Evolutionary conservation across 345 rosid genomes (phyloP), one percentile per base, ranked within the genome.

Genomic region (Carallia brachiata): DNA sequence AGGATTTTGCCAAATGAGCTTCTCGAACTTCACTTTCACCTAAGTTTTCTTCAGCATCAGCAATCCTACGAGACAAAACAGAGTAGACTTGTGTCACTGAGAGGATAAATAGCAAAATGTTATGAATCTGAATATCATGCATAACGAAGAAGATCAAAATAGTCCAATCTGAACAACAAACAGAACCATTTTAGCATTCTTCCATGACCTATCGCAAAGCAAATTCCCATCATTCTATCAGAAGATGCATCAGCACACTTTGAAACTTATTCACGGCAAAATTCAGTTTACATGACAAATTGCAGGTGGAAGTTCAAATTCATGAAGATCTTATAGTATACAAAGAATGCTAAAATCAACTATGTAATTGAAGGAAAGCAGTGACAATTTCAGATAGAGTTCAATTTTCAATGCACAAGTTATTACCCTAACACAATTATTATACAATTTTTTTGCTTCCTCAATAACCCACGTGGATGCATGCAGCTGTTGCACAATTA

Each of bases 11-110:
- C 75, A 96, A 86, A 83, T 96, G 98, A 70, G 99, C 95, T 87
- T 96, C 98, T 67, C 97, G 87, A 57, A 92, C 97, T 88, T 96
- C 99, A 82, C 98, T 96, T 80, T 92, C 98, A 58, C 98, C 99
- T 74, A 90, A 82, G 72, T 92, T 92, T 70, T 96, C 98, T 86
- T 92, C 99, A 72, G 99, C 97, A 77, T 96, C 98, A 18, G 96
- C 87, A 80, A 96, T 96, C 87, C 99, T 96, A 77, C 67, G 53
- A 76, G 68, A 60, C 56, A 63, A 27, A 72, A 63, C 44, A 28
- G 52, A 69, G 67, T 23, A 44, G 3, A 4, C 7, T 31, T 27
- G 50, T 47, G 62, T 54, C 61, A 66, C 1, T 10, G 69, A 39
- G 40, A 64, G 23, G 36, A 65, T 15, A 7, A 70, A 48, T 13